Percentiles rank a stretch among this genome's conserved stretches.
Conservation (phyloP, 768 basidiomycete genomes). For the Pleurotus cornucopiae region DNA sequence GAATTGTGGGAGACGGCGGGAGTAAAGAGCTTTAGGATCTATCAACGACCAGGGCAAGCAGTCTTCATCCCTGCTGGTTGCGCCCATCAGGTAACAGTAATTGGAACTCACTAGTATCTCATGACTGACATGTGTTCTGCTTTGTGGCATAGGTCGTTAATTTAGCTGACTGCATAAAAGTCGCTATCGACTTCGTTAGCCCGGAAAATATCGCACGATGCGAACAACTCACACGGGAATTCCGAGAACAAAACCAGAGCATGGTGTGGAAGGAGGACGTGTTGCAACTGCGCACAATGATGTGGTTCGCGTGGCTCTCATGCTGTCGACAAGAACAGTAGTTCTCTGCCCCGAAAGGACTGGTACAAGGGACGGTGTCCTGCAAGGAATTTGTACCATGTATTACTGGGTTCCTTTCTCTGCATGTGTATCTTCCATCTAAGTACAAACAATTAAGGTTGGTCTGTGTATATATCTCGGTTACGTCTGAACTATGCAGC, state of each 20-base stretch:
- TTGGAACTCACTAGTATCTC: neutral
- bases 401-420: neutral
- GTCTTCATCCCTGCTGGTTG: constrained; percentile 95
- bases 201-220: constrained; percentile 89
- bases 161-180: constrained; percentile 92
- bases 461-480: neutral
- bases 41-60: constrained; percentile 89
- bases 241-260: constrained; percentile 83
- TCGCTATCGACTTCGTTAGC: constrained; percentile 92
- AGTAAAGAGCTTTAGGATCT: constrained; percentile 78
- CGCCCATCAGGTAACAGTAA: constrained; percentile 70
- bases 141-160: constrained; percentile 68
- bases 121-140: neutral
- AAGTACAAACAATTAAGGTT: neutral
- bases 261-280: constrained; percentile 95
- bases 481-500: neutral
- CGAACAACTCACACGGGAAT: constrained; percentile 81
- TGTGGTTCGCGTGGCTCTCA: constrained; percentile 92
- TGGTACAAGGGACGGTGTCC: neutral
- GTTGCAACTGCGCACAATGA: constrained; percentile 84
- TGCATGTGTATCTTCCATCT: neutral
- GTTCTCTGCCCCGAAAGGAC: neutral
- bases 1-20: constrained; percentile 63
- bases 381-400: neutral
- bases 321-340: constrained; percentile 38